Conservation (phyloP, 2,329 filamentous ascomycete species). For the Metarhizium rileyi region DNA sequence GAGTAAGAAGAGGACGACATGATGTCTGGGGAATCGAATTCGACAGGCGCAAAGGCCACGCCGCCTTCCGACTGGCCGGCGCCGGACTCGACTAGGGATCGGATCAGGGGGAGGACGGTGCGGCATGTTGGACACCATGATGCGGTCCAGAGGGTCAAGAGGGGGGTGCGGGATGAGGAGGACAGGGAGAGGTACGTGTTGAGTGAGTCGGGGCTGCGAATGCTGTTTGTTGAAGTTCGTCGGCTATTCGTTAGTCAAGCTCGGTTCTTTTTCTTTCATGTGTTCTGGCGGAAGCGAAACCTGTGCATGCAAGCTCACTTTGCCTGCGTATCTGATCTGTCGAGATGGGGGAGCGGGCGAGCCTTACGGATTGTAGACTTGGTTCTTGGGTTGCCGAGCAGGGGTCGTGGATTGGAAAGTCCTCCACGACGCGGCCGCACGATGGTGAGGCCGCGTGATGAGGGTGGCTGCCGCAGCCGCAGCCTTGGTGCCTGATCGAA, state of each 20-base stretch:
- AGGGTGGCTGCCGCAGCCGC: not conserved
- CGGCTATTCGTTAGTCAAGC: not conserved
- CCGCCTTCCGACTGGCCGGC: conserved; percentile 47
- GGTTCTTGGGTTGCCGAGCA: conserved; percentile 11
- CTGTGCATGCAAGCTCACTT: too few species aligned
- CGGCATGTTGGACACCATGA: conserved; percentile 48
- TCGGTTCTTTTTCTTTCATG: not conserved
- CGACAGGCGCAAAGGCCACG: conserved; percentile 42
- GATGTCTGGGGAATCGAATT: conserved; percentile 49
- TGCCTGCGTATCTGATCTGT: too few species aligned
- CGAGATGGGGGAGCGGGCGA: not conserved
- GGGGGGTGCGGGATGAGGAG: conserved; percentile 40
- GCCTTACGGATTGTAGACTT: conserved; percentile 12
- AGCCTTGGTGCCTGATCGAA: not conserved
- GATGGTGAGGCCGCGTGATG: not conserved
- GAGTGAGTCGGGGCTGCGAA: conserved; percentile 45
- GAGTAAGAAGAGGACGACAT: conserved; percentile 26
- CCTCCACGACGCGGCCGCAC: not conserved
- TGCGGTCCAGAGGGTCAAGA: conserved; percentile 52
- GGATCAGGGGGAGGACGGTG: conserved; percentile 37
- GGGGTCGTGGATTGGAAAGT: conserved; percentile 8
- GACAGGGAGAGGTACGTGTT: conserved; percentile 46
- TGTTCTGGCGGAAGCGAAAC: too few species aligned
- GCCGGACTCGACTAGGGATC: conserved; percentile 37
- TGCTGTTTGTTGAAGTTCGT: conserved; percentile 25